Evolutionary conservation across 257 asterid genomes (phyloP).

Genomic region (Phtheirospermum japonicum): DNA sequence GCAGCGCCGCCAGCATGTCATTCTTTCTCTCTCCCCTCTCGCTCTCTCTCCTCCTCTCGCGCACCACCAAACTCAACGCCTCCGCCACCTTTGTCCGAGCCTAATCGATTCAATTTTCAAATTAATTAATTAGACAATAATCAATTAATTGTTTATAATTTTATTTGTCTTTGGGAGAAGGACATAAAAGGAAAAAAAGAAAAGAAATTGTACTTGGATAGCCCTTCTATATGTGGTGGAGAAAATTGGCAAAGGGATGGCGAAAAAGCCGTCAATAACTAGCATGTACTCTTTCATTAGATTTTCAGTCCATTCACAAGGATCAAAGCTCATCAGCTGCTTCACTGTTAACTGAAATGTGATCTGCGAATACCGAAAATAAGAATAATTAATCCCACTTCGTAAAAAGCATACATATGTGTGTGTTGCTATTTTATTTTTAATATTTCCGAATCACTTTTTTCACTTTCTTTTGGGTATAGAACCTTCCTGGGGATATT

Average conservation of each 20-base stretch:
- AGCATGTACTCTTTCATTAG: conserved; percentile 97
- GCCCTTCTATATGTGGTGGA: conserved; percentile 91
- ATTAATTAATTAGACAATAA: no score
- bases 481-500: conserved; percentile 36
- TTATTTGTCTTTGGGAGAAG: no score
- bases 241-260: conserved; percentile 74
- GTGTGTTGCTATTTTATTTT: no score
- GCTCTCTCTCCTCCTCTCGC: conserved; percentile 58
- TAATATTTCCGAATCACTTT: no score
- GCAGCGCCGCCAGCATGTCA: conserved; percentile 92
- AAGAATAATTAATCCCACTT: no score
- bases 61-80: conserved; percentile 80
- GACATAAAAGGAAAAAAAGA: neutral
- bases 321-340: conserved; percentile 97
- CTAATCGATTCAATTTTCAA: conserved; percentile 28
- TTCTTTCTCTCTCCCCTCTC: conserved; percentile 57
- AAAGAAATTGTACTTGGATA: conserved; percentile 47
- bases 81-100: conserved; percentile 95
- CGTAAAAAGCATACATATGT: no score
- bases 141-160: no score
- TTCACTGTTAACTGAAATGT: conserved; percentile 90
- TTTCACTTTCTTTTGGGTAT: no score
- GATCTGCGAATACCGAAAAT: conserved; percentile 50
- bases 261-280: conserved; percentile 93
- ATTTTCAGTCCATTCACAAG: conserved; percentile 96